A percentile compares a stretch with the other conserved stretches of the same genome.
Conservation (phyloP, 352 stramenopile genomes). For the Plasmopara muralis region DNA sequence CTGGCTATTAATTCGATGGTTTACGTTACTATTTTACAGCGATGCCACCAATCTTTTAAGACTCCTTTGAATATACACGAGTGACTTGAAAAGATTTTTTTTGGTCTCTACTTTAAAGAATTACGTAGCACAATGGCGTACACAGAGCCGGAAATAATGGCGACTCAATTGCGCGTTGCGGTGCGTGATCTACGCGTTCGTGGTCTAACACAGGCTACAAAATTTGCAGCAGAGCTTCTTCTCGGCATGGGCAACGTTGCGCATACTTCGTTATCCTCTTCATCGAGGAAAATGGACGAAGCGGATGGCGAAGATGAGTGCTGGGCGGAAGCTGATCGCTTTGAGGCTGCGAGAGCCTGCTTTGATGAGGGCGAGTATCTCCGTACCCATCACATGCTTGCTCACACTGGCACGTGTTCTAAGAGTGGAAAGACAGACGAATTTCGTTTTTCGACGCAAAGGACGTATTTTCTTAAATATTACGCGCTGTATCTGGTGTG, state of each 20-base stretch:
- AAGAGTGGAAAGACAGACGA: neutral
- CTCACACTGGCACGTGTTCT: neutral
- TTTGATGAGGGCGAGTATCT: slow-evolving; percentile 73
- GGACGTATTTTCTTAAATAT: slow-evolving; percentile 61
- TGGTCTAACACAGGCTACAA: slow-evolving; percentile 58
- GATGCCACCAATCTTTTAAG: too few relatives aligned
- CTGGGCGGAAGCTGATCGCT: slow-evolving; percentile 31
- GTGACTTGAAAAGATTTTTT: too few relatives aligned
- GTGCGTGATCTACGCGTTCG: slow-evolving; percentile 44
- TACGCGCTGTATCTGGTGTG: slow-evolving; percentile 72
- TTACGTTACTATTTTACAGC: too few relatives aligned
- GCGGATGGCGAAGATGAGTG: slow-evolving; percentile 10
- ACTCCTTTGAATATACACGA: too few relatives aligned
- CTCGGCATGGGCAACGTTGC: slow-evolving; percentile 50
- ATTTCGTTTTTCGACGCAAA: slow-evolving; percentile 16
- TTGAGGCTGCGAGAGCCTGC: slow-evolving; percentile 57
- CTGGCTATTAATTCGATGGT: too few relatives aligned
- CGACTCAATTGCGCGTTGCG: slow-evolving; percentile 43
- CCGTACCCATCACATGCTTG: slow-evolving; percentile 60
- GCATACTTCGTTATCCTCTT: slow-evolving; percentile 6
- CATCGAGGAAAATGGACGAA: slow-evolving; percentile 2
- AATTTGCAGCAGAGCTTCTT: slow-evolving; percentile 71
- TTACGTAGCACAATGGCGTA: too few relatives aligned
- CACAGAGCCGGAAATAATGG: slow-evolving; percentile 8
- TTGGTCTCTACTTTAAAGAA: too few relatives aligned